phyloP scores from a whole-genome alignment of 2,329 filamentous ascomycete genomes.

The Sphaceloma murrayae region DNA sequence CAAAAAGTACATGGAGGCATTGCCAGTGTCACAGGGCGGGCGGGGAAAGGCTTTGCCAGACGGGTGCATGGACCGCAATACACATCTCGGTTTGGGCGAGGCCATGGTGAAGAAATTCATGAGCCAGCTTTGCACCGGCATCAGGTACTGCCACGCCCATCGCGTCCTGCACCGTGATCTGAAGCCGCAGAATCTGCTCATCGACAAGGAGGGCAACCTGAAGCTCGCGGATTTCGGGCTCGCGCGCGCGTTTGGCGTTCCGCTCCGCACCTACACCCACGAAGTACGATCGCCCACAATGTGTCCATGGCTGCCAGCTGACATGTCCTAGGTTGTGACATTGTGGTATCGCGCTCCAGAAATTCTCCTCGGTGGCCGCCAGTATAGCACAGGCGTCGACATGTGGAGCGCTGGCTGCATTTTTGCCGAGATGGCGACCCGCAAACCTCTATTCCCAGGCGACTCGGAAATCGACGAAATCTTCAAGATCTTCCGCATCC shows the following conservation, averaged over 20 bases:
- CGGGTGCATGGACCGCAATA: constrained; percentile 50
- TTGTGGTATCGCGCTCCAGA: constrained; percentile 89
- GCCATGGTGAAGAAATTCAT: constrained; percentile 87
- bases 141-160: constrained; percentile 97
- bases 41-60: constrained; percentile 78
- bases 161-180: constrained; percentile 89
- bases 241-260: constrained; percentile 84
- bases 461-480: constrained; percentile 92
- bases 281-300: constrained; percentile 52
- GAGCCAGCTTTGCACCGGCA: constrained; percentile 80
- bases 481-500: constrained; percentile 78
- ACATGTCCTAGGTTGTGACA: constrained; percentile 68
- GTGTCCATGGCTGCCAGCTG: too few relatives aligned
- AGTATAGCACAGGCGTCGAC: constrained; percentile 89
- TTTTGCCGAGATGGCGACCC: constrained; percentile 92
- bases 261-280: constrained; percentile 83
- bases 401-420: constrained; percentile 96
- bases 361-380: constrained; percentile 78
- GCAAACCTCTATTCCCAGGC: constrained; percentile 84
- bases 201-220: constrained; percentile 80
- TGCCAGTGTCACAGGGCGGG: constrained; percentile 74
- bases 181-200: constrained; percentile 93
- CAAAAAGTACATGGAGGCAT: constrained; percentile 92
- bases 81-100: constrained; percentile 62
- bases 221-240: constrained; percentile 94